Percentiles rank a stretch among this genome's conserved stretches.
Conservation (phyloP, 2,329 filamentous ascomycete genomes). For the Colletotrichum theobromicola region DNA sequence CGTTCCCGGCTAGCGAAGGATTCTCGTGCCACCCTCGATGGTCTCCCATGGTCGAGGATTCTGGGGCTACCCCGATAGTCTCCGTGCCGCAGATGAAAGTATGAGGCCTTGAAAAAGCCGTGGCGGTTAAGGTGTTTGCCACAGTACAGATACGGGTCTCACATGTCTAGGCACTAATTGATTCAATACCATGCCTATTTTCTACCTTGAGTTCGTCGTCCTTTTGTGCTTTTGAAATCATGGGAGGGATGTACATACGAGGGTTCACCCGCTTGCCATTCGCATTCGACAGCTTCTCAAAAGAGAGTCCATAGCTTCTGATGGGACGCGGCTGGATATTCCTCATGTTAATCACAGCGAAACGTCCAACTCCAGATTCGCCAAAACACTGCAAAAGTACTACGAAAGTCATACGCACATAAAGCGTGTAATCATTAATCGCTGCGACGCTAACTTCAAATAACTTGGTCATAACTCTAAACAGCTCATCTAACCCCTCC, state of each 20-base stretch:
- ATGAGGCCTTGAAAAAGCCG: slow-evolving; percentile 65
- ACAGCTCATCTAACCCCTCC: background rate
- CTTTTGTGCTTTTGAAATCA: background rate
- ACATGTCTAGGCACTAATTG: slow-evolving; percentile 43
- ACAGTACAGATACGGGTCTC: slow-evolving; percentile 72
- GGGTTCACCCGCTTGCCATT: background rate
- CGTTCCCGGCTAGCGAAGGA: slow-evolving; percentile 58
- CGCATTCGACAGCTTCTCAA: background rate
- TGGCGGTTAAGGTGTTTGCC: slow-evolving; percentile 57
- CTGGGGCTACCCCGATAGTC: slow-evolving; percentile 63
- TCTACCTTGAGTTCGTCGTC: background rate
- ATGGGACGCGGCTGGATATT: background rate
- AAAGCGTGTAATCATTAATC: background rate
- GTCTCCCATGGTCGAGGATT: slow-evolving; percentile 53
- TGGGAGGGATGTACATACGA: background rate
- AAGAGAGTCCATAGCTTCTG: background rate
- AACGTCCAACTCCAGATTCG: background rate
- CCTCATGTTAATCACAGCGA: background rate
- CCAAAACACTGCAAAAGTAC: background rate
- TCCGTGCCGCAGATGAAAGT: slow-evolving; percentile 62
- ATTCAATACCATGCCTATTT: background rate
- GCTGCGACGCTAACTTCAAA: background rate
- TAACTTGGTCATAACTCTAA: background rate
- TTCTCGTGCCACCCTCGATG: slow-evolving; percentile 51
- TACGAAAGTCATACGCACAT: no score